Base-by-base conservation (phyloP, 140 eudicot species). In the Ambrosia hybrid region DNA sequence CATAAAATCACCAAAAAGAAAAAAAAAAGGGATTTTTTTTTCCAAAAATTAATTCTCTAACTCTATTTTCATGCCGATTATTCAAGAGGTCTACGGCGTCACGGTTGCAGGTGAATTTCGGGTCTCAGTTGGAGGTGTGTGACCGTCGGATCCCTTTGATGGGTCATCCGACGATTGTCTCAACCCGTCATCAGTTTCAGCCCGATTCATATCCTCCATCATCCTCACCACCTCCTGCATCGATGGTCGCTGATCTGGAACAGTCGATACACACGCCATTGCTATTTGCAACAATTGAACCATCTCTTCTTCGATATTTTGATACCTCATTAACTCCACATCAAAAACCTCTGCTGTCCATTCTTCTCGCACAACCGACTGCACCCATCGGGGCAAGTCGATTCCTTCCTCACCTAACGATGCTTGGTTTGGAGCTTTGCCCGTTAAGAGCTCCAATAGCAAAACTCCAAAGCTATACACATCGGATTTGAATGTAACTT, bases 321-420 rank as follows among this genome's bases (percentile, higher is more conserved):
- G 89, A 33, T 87, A 89, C 81, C 96, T 72, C 96, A 89, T 85
- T 34, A 92, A 83, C 82, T 92, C 96, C 3, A 87, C 93, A 21
- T 92, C 98, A 11, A 92, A 92, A 3, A 92, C 98, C 79, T 92
- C 96, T 4, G 96, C 92, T 0, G 96, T 92, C 96, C 95, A 89
- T 70, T 92, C 96, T 60, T 89, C 98, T 5, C 96, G 55, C 2
- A 89, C 95, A 5, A 92, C 96, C 8, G 89, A 87, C 21, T 92
- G 96, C 33, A 92, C 98, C 98, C 96, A 92, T 67, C 95, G 77
- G 0, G 98, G 98, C 72, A 92, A 78, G 57, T 92, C 97, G 1
- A 88, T 84, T 70, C 96, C 93, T 63, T 91, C 97, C 49, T 91
- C 96, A 0, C 97, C 96, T 39, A 91, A 66, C 4, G 96, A 88